phyloP scores from a whole-genome alignment of 345 rosid species.

The Turritis glabra region DNA sequence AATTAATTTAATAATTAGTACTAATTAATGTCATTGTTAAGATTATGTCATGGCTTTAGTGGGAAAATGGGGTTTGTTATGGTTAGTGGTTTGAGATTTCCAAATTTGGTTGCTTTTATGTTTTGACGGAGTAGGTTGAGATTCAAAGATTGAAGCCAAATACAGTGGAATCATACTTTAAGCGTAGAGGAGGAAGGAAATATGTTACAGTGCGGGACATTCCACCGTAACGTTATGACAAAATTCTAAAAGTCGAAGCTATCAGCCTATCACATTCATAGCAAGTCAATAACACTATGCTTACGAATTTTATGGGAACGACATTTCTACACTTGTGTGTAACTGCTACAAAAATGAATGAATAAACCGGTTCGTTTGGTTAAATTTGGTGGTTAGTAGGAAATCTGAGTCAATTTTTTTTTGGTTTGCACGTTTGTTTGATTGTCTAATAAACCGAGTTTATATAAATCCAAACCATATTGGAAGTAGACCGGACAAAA shows the following conservation, averaged over 20 bases:
- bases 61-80: neutral
- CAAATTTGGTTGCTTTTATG: neutral
- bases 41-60: constrained; percentile 2
- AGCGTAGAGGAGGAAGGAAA: too few species aligned
- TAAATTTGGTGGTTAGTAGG: too few species aligned
- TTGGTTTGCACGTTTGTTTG: too few species aligned
- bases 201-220: neutral
- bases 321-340: too few species aligned
- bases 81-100: neutral
- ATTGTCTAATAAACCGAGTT: neutral
- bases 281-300: too few species aligned
- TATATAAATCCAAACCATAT: neutral
- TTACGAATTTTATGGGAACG: too few species aligned
- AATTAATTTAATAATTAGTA: neutral
- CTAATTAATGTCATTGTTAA: neutral
- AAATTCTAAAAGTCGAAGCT: too few species aligned
- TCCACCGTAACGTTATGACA: neutral
- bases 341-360: too few species aligned
- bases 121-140: neutral
- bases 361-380: too few species aligned
- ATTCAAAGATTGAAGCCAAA: neutral
- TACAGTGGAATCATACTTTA: too few species aligned
- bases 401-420: too few species aligned
- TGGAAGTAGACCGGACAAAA: neutral
- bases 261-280: too few species aligned